Base-by-base conservation (phyloP, 495 filamentous ascomycete genomes). In the Halenospora varia region DNA sequence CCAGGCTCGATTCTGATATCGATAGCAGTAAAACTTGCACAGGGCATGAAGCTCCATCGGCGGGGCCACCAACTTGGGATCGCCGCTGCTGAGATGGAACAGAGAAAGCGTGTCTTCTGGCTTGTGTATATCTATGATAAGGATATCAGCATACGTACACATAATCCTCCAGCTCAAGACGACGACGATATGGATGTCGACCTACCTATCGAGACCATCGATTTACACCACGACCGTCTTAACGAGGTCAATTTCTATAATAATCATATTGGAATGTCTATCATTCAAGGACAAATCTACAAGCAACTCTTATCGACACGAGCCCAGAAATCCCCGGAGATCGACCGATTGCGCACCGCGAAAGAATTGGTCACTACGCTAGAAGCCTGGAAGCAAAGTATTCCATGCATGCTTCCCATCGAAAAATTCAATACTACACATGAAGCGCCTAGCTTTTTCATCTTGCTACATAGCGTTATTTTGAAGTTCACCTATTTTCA, bases 181-280 rank as follows among this genome's bases (percentile, higher is more conserved):
- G 94, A 97, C 64, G 90, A 97, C 69, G 94, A 98, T 66, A 95
- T 96, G 88, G 96, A 96, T 68, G 92, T 97, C 35, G 92, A 97
- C 29, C 77, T 97, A 51, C 94, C 94, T 13, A 90, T 88, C 52
- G 90, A 90, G 60, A 85, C 96, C 61, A 90, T 91, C 0, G 78
- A 77, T 6, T 92, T 96, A 65, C 89, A 89, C 56, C 85, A 94
- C 58, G 92, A 92, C 40, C 93, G 94, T 64, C 90, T 96, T 48
- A 84, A 85, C 46, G 95, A 92, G 70, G 83, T 92, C 73, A 97
- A 97, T 66, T 75, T 96, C 26, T 98, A 97, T 71, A 78, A 89
- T 52, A 79, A 89, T 19, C 86, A 96, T 78, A 92, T 89, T 66
- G 84, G 87, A 63, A 90, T 98, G 62, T 84, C 94, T 25, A 82